Base-by-base conservation (phyloP, 495 filamentous ascomycete genomes). In the Beverwykella pulmonaria region DNA sequence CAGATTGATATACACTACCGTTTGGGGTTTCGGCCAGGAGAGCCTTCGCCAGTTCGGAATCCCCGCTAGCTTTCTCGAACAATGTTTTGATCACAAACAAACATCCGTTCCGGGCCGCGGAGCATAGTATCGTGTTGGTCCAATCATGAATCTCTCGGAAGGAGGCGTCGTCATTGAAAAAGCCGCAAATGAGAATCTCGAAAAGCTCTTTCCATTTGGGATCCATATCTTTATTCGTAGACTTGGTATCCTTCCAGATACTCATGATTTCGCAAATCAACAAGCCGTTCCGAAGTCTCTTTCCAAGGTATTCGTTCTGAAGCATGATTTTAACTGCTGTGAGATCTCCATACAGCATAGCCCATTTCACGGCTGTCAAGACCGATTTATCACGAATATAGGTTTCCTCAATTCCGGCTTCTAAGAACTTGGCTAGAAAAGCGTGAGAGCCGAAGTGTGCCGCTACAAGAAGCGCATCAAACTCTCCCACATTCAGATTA, bases 41-140 rank as follows among this genome's bases (percentile, higher is more conserved):
- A 9, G 52, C 52, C 25, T 54, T 54, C 2, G 52, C 27, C 1
- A 54, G 52, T 29, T 30, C 26, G 52, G 6, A 19, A 19, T 54
- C 52, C 23, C 27, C 52, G 27, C 8, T 12, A 54, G 52, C 52
- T 32, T 30, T 54, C 52, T 54, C 26, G 52, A 54, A 54, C 2
- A 54, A 19, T 34, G 17, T 54, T 32, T 54, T 20, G 26, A 54
- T 19, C 1, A 54, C 52, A 14, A 25, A 25, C 17, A 32, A 32
- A 22, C 52, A 54, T 19, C 52, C 52, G 3, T 9, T 2, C 4
- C 52, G 52, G 26, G 52, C 52, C 23, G 52, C 52, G 29, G 52
- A 30, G 52, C 52, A 54, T 10, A 54, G 52, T 29, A 54, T 32
- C 26, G 52, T 54, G 52, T 54, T 54, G 17, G 52, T 25, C 52